Base-by-base conservation (phyloP, 2,329 filamentous ascomycete species). In the Cladosporium velox region DNA sequence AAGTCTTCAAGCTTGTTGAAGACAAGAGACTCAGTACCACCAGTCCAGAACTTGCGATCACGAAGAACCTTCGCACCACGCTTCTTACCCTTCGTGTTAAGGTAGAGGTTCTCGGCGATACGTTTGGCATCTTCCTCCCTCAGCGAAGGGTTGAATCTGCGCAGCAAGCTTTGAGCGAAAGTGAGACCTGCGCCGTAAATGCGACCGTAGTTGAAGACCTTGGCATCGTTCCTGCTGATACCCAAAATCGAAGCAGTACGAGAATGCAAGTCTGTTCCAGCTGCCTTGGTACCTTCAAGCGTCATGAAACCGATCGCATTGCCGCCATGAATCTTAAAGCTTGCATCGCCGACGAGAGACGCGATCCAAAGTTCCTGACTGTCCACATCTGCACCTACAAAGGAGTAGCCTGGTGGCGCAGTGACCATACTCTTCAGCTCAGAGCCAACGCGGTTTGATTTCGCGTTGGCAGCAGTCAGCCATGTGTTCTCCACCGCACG, bases 241-340 rank as follows among this genome's bases (percentile, higher is more conserved):
- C 93, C 94, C 2, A 99, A 79, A 66, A 99, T 99, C 6, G 86
- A 85, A 1, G 95, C 96, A 32, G 95, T 99, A 35, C 94, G 91
- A 7, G 93, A 97, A 79, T 99, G 94, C 65, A 98, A 81, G 77
- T 99, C 94, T 0, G 94, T 99, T 4, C 94, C 94, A 2, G 91
- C 92, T 6, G 92, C 89, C 79, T 99, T 98, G 59, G 92, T 95
- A 15, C 95, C 94, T 80, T 99, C 96, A 1, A 99, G 83, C 0
- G 95, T 99, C 96, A 99, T 99, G 82, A 99, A 99, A 0, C 96
- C 95, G 66, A 99, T 91, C 1, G 96, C 95, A 75, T 97, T 98
- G 63, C 95, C 96, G 51, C 95, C 96, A 72, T 99, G 95, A 1
- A 99, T 83, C 74, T 92, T 90, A 81, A 99, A 99, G 28, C 93